Evolutionary conservation across 2,329 filamentous ascomycete genomes (phyloP).

Genomic region (Pseudopithomyces maydicus): DNA sequence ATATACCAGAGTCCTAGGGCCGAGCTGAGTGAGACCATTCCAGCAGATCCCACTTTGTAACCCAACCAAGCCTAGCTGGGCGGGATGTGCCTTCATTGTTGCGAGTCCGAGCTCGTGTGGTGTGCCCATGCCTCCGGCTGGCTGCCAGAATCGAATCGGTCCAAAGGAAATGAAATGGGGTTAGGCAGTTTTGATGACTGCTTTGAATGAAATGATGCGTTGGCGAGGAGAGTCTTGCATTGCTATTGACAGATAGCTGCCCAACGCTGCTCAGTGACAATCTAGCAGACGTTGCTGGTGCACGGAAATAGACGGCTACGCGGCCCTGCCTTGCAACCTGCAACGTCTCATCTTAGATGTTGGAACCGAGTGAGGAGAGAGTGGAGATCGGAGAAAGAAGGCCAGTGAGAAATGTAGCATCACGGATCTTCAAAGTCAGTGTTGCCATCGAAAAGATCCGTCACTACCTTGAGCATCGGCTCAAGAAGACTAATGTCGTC

Average conservation of each 20-base stretch:
- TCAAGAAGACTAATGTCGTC: constrained; percentile 50
- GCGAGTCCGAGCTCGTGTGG: constrained; percentile 42
- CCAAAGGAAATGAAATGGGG: constrained; percentile 7
- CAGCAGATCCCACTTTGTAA: constrained; percentile 11
- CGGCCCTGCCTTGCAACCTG: constrained; percentile 6
- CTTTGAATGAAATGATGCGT: constrained; percentile 22
- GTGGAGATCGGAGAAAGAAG: constrained; percentile 22
- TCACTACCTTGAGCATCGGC: constrained; percentile 54
- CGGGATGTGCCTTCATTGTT: constrained; percentile 38
- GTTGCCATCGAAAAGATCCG: constrained; percentile 50
- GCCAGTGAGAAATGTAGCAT: constrained; percentile 14
- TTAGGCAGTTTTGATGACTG: constrained; percentile 20
- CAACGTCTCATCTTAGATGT: constrained; percentile 2
- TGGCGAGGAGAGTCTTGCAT: constrained; percentile 27
- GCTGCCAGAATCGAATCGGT: constrained; percentile 33
- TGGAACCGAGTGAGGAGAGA: constrained; percentile 11
- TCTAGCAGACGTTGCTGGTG: constrained; percentile 11
- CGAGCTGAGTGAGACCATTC: constrained; percentile 44
- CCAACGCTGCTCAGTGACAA: constrained; percentile 15
- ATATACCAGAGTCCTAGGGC: constrained; percentile 45
- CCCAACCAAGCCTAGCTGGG: constrained; percentile 28
- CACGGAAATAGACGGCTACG: constrained; percentile 12
- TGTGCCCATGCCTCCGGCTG: constrained; percentile 44
- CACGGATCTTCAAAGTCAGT: constrained; percentile 52
- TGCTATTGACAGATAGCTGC: constrained; percentile 29